Percentiles rank a stretch among this genome's conserved stretches.
These are phyloP conservation scores for Rhizoclosmatium globosum DNA, from an alignment of 192 early-diverging fungal species.

Conservation along the genomic window DNA sequence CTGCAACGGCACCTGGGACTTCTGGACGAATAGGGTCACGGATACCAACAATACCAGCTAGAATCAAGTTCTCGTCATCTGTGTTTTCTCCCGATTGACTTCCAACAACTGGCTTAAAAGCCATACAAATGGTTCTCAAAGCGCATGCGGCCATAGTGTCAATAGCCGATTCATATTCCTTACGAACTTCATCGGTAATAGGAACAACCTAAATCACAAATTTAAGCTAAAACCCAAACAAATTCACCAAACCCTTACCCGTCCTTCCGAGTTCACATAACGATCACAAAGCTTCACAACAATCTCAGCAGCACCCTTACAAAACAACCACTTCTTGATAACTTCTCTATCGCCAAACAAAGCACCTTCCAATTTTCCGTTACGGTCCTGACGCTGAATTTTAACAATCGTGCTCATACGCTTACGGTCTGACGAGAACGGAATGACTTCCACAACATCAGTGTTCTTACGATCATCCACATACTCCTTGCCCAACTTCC, in stretches of 20 bases:
- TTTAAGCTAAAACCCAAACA: neutral
- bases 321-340: constrained; percentile 68
- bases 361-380: constrained; percentile 12
- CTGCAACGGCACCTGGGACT: constrained; percentile 89
- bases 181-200: constrained; percentile 30
- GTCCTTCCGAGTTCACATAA: constrained; percentile 46
- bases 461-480: constrained; percentile 66
- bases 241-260: constrained; percentile 22
- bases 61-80: constrained; percentile 72
- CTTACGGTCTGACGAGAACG: constrained; percentile 94
- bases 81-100: constrained; percentile 50
- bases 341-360: constrained; percentile 24
- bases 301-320: constrained; percentile 91
- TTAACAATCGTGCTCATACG: constrained; percentile 88
- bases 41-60: constrained; percentile 94
- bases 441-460: constrained; percentile 77
- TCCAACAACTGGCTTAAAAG: constrained; percentile 56
- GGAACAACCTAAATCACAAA: constrained; percentile 22
- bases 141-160: constrained; percentile 78
- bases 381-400: neutral
- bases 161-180: constrained; percentile 58
- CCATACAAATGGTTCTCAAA: constrained; percentile 90
- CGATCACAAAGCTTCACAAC: constrained; percentile 63
- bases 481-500: constrained; percentile 70
- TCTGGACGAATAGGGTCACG: constrained; percentile 96